Conservation (phyloP, 768 basidiomycete species). For the Boletus pseudo-olivaceus region DNA sequence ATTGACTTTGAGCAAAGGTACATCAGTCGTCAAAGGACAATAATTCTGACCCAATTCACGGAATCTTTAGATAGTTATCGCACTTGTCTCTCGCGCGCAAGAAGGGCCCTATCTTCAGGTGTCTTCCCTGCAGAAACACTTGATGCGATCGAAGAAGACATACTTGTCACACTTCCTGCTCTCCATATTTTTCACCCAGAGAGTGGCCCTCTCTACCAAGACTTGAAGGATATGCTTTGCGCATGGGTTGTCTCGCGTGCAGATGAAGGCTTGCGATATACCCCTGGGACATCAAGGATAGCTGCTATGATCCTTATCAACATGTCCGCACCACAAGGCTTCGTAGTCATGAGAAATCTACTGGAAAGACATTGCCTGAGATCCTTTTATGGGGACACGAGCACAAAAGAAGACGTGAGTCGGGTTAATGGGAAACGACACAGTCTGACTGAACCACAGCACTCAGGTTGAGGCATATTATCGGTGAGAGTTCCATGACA, state of each 20-base stretch:
- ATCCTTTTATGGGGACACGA: slow-evolving; percentile 75
- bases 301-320: slow-evolving; percentile 87
- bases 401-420: slow-evolving; percentile 76
- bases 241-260: slow-evolving; percentile 87
- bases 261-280: slow-evolving; percentile 80
- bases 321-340: slow-evolving; percentile 71
- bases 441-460: slow-evolving; percentile 26
- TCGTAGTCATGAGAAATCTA: slow-evolving; percentile 81
- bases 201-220: slow-evolving; percentile 75
- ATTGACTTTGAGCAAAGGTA: slow-evolving; percentile 80
- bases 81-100: slow-evolving; percentile 68
- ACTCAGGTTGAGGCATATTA: slow-evolving; percentile 85
- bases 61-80: slow-evolving; percentile 56
- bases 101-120: slow-evolving; percentile 60
- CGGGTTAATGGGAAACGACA: slow-evolving; percentile 10
- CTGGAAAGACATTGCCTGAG: slow-evolving; percentile 82
- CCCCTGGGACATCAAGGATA: slow-evolving; percentile 61
- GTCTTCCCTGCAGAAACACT: slow-evolving; percentile 65
- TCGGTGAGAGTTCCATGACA: slow-evolving; percentile 45
- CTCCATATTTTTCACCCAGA: slow-evolving; percentile 78
- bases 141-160: slow-evolving; percentile 68
- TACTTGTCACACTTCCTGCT: slow-evolving; percentile 65
- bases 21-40: slow-evolving; percentile 1
- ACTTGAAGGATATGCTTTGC: slow-evolving; percentile 78
- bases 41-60: slow-evolving; percentile 1